Percentiles rank a stretch among this genome's conserved stretches.
These are phyloP conservation scores for Pelagomonas calceolata DNA, from an alignment of 108 stramenopile species.

Conservation along the genomic window DNA sequence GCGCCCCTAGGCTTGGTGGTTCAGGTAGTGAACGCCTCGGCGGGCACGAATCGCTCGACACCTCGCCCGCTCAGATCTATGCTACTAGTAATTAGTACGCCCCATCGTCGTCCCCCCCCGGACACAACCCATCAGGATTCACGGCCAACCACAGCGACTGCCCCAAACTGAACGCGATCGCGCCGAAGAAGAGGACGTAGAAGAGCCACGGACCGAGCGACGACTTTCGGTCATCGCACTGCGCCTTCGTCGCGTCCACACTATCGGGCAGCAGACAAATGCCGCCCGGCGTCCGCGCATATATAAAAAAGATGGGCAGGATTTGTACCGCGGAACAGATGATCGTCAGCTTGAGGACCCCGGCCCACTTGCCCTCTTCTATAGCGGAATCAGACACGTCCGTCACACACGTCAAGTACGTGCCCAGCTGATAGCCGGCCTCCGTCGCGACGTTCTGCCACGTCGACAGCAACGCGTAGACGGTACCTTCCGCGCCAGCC, in stretches of 20 bases:
- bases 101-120: neutral
- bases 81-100: too few species aligned
- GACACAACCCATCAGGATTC: neutral
- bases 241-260: neutral
- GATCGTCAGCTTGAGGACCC: neutral
- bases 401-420: neutral
- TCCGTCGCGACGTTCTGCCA: constrained; percentile 34
- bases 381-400: neutral
- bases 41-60: too few species aligned
- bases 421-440: neutral
- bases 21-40: too few species aligned
- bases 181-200: neutral
- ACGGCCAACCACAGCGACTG: neutral
- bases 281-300: neutral
- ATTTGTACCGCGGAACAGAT: neutral
- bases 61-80: too few species aligned
- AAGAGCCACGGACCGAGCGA: neutral
- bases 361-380: neutral
- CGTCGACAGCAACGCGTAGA: constrained; percentile 45
- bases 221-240: neutral
- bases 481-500: constrained; percentile 38
- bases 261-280: neutral
- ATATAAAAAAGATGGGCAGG: neutral
- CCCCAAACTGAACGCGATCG: neutral
- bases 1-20: too few species aligned